Evolutionary conservation across 1,284 basidiomycete species (phyloP).

Genomic region (Peniophora sp.): DNA sequence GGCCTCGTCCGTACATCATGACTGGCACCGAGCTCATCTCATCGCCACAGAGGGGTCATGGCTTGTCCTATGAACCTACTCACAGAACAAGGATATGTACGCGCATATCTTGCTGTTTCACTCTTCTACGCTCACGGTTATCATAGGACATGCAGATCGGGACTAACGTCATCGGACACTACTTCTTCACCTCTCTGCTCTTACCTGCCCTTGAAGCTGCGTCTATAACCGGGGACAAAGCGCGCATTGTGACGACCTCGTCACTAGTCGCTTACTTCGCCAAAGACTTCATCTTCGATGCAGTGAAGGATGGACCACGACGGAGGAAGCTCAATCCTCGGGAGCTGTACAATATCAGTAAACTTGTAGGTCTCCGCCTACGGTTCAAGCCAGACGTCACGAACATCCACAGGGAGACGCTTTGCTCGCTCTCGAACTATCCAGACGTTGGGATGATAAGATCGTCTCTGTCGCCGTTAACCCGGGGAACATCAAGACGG

Average conservation of each 20-base stretch:
- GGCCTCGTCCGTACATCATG: too few species aligned
- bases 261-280: slow-evolving; percentile 24
- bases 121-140: too few species aligned
- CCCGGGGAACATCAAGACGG: slow-evolving; percentile 2
- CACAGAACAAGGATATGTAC: slow-evolving; percentile 42
- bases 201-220: slow-evolving; percentile 31
- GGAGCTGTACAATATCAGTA: slow-evolving; percentile 34
- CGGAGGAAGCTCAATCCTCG: slow-evolving; percentile 17
- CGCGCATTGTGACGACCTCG: slow-evolving; percentile 34
- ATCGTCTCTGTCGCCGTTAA: slow-evolving; percentile 10
- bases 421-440: slow-evolving; percentile 26
- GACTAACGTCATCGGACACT: slow-evolving; percentile 47
- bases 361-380: slow-evolving; percentile 24
- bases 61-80: slow-evolving; percentile 30
- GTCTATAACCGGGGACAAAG: slow-evolving; percentile 21
- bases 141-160: slow-evolving; percentile 46
- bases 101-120: too few species aligned
- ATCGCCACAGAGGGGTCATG: slow-evolving; percentile 47
- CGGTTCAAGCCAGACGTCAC: not conserved
- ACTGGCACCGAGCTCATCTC: not conserved
- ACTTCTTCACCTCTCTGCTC: slow-evolving; percentile 41
- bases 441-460: slow-evolving; percentile 13
- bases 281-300: not conserved
- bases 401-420: slow-evolving; percentile 25
- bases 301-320: slow-evolving; percentile 13